A percentile compares a stretch with the other conserved stretches of the same genome.
Conservation (phyloP, 179 eudicot genomes). For the Actinidia chinensis region DNA sequence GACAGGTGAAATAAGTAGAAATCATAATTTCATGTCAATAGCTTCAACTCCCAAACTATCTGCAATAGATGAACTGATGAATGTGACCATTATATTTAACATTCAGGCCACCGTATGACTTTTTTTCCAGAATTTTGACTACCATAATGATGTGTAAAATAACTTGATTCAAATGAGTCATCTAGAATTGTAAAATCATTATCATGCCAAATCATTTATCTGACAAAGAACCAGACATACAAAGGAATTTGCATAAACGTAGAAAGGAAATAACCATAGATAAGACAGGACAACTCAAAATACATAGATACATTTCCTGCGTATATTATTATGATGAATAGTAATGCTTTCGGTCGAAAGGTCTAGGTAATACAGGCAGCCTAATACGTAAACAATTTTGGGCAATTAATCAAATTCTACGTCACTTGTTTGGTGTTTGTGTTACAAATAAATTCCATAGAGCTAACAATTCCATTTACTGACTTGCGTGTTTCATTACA, state of each 20-base stretch:
- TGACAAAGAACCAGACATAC: not conserved
- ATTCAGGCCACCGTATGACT: not conserved
- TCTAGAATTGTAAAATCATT: not conserved
- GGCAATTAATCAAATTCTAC: not conserved
- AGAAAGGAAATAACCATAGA: not conserved
- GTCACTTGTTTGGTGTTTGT: not conserved
- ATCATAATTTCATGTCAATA: not conserved
- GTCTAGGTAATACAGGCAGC: not conserved
- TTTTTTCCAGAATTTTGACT: not conserved
- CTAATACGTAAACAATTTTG: not conserved
- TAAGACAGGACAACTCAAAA: not conserved
- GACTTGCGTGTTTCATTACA: not conserved
- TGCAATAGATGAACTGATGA: not conserved
- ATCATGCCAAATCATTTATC: not conserved
- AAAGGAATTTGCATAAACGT: not conserved
- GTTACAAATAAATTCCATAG: not conserved
- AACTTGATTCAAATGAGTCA: not conserved
- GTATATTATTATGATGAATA: not conserved
- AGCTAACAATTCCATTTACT: constrained; percentile 17
- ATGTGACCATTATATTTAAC: constrained; percentile 3
- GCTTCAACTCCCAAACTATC: not conserved
- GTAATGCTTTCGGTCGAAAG: not conserved
- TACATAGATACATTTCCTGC: too few relatives aligned
- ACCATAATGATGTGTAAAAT: not conserved
- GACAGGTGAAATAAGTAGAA: not conserved